Evolutionary conservation across 164 flowering plant genomes (phyloP).

Genomic region (Annona squamosa): DNA sequence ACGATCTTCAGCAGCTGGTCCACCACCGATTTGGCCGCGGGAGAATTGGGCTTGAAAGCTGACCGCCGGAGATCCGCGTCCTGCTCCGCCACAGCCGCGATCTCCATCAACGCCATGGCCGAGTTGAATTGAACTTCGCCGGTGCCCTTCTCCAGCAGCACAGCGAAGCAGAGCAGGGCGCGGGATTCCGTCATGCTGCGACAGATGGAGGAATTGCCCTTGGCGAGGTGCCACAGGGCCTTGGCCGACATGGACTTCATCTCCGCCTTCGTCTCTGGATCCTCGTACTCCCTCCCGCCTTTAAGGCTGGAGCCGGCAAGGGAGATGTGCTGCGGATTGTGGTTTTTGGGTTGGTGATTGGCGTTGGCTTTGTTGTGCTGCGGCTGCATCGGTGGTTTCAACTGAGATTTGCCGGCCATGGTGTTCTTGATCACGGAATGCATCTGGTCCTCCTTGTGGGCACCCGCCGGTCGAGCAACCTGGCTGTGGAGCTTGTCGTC

Average conservation of each 20-base stretch:
- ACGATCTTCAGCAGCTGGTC: conserved; percentile 60
- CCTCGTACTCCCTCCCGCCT: conserved; percentile 56
- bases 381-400: not conserved
- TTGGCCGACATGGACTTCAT: conserved; percentile 86
- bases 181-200: conserved; percentile 70
- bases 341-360: conserved; percentile 6
- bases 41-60: conserved; percentile 83
- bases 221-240: conserved; percentile 59
- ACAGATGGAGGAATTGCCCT: conserved; percentile 48
- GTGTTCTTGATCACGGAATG: conserved; percentile 45
- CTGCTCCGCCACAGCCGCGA: conserved; percentile 59
- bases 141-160: conserved; percentile 60
- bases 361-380: not conserved
- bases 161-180: conserved; percentile 71
- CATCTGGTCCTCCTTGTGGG: conserved; percentile 33
- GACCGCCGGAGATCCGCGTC: conserved; percentile 54
- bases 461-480: conserved; percentile 36
- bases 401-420: conserved; percentile 25
- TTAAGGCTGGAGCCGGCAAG: conserved; percentile 53
- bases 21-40: conserved; percentile 71
- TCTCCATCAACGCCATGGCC: conserved; percentile 79
- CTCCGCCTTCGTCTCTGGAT: conserved; percentile 51
- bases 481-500: conserved; percentile 6
- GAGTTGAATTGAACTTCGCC: conserved; percentile 60
- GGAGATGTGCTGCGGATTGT: conserved; percentile 9